Percentiles rank a stretch among this genome's conserved stretches.
Evolutionary conservation across 129 eudicot genomes (phyloP).

Genomic region (Smallanthus sonchifolius): DNA sequence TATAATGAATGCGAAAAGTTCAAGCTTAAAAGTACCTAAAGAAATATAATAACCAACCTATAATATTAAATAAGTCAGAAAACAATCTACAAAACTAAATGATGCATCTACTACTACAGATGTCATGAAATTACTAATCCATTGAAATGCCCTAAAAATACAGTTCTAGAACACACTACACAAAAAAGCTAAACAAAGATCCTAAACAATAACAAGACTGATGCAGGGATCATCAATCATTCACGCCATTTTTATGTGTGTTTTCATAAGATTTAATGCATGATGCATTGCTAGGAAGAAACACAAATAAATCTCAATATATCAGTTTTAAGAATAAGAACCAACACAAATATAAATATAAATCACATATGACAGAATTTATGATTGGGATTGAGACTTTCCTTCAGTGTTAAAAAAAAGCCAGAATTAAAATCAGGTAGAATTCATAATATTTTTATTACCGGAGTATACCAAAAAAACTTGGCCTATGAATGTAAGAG

Average conservation of each 20-base stretch:
- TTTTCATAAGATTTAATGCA: not conserved
- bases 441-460: too few relatives aligned
- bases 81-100: not conserved
- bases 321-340: too few relatives aligned
- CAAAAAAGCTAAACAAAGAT: not conserved
- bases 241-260: not conserved
- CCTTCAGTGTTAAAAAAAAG: too few relatives aligned
- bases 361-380: too few relatives aligned
- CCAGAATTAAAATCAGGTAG: too few relatives aligned
- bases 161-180: not conserved
- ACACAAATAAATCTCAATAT: too few relatives aligned
- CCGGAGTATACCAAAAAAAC: too few relatives aligned
- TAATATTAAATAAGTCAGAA: not conserved
- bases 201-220: not conserved
- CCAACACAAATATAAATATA: too few relatives aligned
- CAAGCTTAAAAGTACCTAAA: not conserved
- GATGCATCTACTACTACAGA: not conserved
- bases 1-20: not conserved
- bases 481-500: too few relatives aligned
- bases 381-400: too few relatives aligned
- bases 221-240: not conserved
- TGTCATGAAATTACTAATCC: not conserved
- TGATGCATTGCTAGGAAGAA: not conserved
- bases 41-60: not conserved
- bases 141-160: not conserved